Percentiles rank a stretch among this genome's conserved stretches.
Conservation (phyloP, 805 yeast species). For the Sungouiella blattae region DNA sequence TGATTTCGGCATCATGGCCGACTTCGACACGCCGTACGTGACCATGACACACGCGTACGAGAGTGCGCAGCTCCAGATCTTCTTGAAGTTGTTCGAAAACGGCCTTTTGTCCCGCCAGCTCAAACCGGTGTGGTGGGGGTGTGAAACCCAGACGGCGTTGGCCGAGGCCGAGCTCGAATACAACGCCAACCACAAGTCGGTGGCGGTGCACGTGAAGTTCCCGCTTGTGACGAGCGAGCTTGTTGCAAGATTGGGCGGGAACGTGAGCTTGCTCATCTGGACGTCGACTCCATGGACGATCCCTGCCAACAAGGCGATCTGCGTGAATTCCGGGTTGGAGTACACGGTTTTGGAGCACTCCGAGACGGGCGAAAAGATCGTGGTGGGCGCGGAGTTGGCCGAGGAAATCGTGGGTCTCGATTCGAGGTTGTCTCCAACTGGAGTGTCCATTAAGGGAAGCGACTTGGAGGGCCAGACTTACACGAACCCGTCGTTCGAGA, state of each 20-base stretch:
- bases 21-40: conserved; percentile 68
- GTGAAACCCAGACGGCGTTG: conserved; percentile 87
- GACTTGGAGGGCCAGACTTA: conserved; percentile 39
- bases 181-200: conserved; percentile 64
- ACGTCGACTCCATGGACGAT: conserved; percentile 99
- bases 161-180: conserved; percentile 97
- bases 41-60: conserved; percentile 76
- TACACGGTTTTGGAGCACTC: conserved; percentile 48
- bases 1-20: conserved; percentile 76
- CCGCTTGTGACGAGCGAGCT: conserved; percentile 34
- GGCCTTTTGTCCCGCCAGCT: conserved; percentile 77
- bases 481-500: conserved; percentile 48
- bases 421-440: conserved; percentile 5
- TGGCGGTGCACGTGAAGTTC: conserved; percentile 66
- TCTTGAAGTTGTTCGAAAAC: conserved; percentile 58
- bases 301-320: conserved; percentile 80
- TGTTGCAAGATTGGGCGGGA: conserved; percentile 15
- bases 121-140: conserved; percentile 97
- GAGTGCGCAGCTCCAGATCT: conserved; percentile 66
- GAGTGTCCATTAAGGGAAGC: conserved; percentile 17
- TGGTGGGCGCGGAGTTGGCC: conserved; percentile 55
- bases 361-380: conserved; percentile 42
- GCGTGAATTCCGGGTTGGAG: conserved; percentile 54
- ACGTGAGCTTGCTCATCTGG: conserved; percentile 64
- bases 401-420: conserved; percentile 34